Percentiles rank a stretch among this genome's conserved stretches.
Conservation (phyloP, 768 basidiomycete species). For the Tricholoma terreum region DNA sequence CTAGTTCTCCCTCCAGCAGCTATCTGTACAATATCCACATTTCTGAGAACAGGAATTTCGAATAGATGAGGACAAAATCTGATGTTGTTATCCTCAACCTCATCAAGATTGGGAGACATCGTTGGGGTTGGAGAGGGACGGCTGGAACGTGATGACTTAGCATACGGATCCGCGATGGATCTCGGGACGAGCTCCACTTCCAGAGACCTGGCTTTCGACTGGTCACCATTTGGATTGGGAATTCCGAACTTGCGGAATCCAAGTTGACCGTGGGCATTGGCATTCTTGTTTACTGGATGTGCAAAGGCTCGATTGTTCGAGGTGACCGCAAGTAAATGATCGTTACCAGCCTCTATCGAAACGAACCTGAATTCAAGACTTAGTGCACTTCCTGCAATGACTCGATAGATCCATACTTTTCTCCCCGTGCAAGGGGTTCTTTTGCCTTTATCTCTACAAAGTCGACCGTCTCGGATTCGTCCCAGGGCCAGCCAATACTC, state of each 20-base stretch:
- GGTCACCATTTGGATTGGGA: constrained; percentile 29
- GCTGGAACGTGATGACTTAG: constrained; percentile 41
- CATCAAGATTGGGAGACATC: constrained; percentile 30
- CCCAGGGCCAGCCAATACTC: constrained; percentile 58
- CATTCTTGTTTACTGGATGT: constrained; percentile 69
- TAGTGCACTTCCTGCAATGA: not conserved
- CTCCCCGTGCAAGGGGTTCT: constrained; percentile 55
- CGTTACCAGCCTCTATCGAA: constrained; percentile 68
- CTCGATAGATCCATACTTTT: constrained; percentile 49
- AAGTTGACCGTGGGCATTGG: constrained; percentile 82
- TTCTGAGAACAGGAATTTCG: constrained; percentile 72
- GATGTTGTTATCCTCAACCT: constrained; percentile 42
- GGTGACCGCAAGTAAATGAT: constrained; percentile 71
- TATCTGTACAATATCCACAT: constrained; percentile 62
- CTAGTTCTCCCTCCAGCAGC: constrained; percentile 72
- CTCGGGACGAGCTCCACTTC: constrained; percentile 57
- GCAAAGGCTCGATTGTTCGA: constrained; percentile 75
- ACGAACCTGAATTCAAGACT: constrained; percentile 47
- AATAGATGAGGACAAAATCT: constrained; percentile 68
- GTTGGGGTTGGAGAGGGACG: constrained; percentile 28
- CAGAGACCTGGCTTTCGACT: constrained; percentile 28
- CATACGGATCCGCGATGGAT: constrained; percentile 48
- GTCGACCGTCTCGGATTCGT: constrained; percentile 48
- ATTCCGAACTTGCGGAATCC: constrained; percentile 69
- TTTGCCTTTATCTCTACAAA: constrained; percentile 61